Conservation (phyloP, 2,329 filamentous ascomycete genomes). For the Coleophoma crateriformis region DNA sequence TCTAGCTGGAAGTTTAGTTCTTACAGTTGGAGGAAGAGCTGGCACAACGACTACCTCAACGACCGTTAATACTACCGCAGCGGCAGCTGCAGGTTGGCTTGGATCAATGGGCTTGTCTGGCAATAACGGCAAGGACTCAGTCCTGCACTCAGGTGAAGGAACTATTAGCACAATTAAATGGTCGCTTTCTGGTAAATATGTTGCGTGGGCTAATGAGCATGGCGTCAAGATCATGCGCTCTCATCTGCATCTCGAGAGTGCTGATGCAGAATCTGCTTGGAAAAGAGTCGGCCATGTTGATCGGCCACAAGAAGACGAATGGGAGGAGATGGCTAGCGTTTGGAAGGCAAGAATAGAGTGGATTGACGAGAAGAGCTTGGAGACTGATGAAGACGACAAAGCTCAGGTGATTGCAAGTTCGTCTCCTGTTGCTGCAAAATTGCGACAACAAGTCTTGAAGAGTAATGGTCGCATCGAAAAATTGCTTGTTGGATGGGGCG, state of each 20-base stretch:
- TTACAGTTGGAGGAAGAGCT: conserved; percentile 75
- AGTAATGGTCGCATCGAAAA: conserved; percentile 59
- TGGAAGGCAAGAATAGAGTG: conserved; percentile 93
- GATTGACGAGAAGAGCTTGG: conserved; percentile 81
- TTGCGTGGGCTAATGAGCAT: conserved; percentile 93
- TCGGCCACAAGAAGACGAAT: conserved; percentile 76
- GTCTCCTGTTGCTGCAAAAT: conserved; percentile 40
- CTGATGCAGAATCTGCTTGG: conserved; percentile 81
- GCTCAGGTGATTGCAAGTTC: conserved; percentile 19
- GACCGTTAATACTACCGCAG: conserved; percentile 75
- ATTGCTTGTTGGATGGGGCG: conserved; percentile 89
- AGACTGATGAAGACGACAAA: conserved; percentile 57
- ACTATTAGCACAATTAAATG: conserved; percentile 89
- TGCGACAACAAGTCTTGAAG: conserved; percentile 43
- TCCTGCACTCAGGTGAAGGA: conserved; percentile 89
- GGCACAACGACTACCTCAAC: conserved; percentile 81
- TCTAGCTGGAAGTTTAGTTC: conserved; percentile 76
- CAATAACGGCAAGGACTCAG: conserved; percentile 75
- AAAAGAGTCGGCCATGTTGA: conserved; percentile 91
- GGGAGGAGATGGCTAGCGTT: conserved; percentile 94
- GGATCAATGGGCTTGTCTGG: conserved; percentile 77
- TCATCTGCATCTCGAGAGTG: conserved; percentile 71
- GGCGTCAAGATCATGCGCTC: conserved; percentile 98
- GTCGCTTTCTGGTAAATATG: conserved; percentile 87
- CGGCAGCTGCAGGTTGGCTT: conserved; percentile 84